Conservation (phyloP, 1,284 basidiomycete species). For the Sphaerobolus stellatus region DNA sequence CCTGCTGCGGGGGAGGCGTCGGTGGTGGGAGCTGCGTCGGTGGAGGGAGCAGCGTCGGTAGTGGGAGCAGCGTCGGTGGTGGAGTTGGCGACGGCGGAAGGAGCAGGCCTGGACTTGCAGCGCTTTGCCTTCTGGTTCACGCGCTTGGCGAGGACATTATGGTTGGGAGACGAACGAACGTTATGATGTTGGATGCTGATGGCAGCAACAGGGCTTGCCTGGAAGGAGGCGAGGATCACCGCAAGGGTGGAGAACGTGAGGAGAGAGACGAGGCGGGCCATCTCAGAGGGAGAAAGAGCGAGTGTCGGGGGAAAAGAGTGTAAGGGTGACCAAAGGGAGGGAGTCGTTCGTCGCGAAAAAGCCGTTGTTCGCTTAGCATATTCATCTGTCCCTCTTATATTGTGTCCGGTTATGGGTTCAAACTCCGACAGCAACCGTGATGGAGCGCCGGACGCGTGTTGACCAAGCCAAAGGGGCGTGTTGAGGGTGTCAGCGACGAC, state of each 20-base stretch:
- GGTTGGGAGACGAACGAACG: conserved; percentile 35
- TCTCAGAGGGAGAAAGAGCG: conserved; percentile 25
- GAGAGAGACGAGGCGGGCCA: conserved; percentile 57
- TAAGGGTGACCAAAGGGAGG: conserved; percentile 20
- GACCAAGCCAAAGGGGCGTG: conserved; percentile 28
- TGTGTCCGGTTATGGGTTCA: conserved; percentile 18
- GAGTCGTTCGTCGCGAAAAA: conserved; percentile 18
- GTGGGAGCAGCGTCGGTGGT: conserved; percentile 18
- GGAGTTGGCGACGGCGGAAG: conserved; percentile 19
- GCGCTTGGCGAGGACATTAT: conserved; percentile 49
- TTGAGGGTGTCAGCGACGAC: too few species aligned
- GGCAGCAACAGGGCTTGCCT: conserved; percentile 47
- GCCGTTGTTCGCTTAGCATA: conserved; percentile 14
- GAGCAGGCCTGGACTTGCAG: conserved; percentile 52
- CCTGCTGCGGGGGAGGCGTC: conserved; percentile 13
- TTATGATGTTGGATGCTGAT: conserved; percentile 46
- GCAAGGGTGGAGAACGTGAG: conserved; percentile 58
- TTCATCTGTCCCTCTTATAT: not conserved
- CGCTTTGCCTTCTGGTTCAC: conserved; percentile 39
- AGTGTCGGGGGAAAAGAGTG: conserved; percentile 24
- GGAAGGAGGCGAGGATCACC: conserved; percentile 52
- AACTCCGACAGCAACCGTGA: conserved; percentile 12
- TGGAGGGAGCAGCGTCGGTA: conserved; percentile 18
- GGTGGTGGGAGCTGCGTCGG: conserved; percentile 9
- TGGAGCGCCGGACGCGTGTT: conserved; percentile 17